Conservation (phyloP, 495 filamentous ascomycete species). For the Hypoxylon fragiforme region DNA sequence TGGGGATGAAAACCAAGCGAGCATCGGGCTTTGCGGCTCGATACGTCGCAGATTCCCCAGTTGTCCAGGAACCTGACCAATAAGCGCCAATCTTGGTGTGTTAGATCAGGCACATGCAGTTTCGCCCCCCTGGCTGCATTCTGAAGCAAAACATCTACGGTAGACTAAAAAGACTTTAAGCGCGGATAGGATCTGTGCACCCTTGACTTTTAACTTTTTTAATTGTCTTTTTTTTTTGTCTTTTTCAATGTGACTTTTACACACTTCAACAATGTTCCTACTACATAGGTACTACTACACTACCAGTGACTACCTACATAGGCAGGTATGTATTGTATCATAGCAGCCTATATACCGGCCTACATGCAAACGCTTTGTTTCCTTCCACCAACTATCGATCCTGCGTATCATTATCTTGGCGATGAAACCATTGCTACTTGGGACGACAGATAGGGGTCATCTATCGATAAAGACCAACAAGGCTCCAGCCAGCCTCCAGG, state of each 20-base stretch:
- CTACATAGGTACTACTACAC: no score
- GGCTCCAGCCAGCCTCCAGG: no score
- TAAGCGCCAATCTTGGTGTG: not conserved
- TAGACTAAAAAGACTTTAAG: conserved; percentile 21
- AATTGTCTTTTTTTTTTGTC: not conserved
- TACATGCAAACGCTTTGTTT: no score
- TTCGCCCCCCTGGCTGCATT: conserved; percentile 27
- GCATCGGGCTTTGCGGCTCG: conserved; percentile 36
- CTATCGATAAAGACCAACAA: conserved; percentile 21
- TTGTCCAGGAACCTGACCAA: conserved; percentile 16
- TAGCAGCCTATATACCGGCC: no score
- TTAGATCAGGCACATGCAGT: conserved; percentile 35
- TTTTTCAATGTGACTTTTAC: no score
- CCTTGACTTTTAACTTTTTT: not conserved
- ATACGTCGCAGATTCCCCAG: conserved; percentile 29
- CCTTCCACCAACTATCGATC: conserved; percentile 18
- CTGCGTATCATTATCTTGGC: not conserved
- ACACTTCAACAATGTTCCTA: no score
- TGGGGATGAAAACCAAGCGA: conserved; percentile 13
- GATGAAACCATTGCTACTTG: conserved; percentile 10
- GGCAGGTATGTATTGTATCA: no score
- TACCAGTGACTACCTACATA: no score
- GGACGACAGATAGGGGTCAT: conserved; percentile 16
- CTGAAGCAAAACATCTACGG: conserved; percentile 35
- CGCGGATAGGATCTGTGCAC: conserved; percentile 36